Evolutionary conservation across 306 rosid species (phyloP), one percentile per base, ranked within the genome.

Genomic region (Acacia melanoxylon): DNA sequence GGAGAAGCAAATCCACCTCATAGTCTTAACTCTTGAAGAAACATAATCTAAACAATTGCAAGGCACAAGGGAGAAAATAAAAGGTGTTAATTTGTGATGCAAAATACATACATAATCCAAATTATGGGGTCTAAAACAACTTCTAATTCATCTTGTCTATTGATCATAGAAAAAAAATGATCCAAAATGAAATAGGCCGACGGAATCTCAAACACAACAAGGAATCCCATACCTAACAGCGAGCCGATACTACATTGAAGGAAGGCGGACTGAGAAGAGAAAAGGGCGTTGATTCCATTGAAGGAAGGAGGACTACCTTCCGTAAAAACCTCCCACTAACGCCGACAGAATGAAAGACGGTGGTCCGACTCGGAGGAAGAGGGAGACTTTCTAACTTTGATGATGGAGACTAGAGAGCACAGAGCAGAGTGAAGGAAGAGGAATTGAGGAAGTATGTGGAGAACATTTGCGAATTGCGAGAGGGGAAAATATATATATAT

Each of bases 91-190:
- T 81, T 72, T 61, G 73, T 82, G 75, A 72, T 45, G 37, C 29
- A 75, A 24, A 42, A 83, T 48, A 85, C 95, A 70, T 90, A 95
- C 98, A 87, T 58, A 95, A 95, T 41, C 98, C 99, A 68, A 95
- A 95, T 85, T 95, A 27, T 27, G 29, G 29, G 29, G 29, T 29
- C 33, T 29, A 29, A 29, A 29, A 29, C 1, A 29, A 29, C 33
- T 29, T 29, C 33, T 29, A 29, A 29, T 29, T 29, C 2, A 29
- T 29, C 33, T 29, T 29, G 33, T 2, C 33, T 2, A 29, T 29
- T 29, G 33, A 29, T 29, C 33, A 29, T 29, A 29, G 33, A 29
- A 29, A 29, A 29, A 29, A 29, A 1, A 29, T 29, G 33, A 29
- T 29, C 20, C 33, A 29, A 29, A 29, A 29, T 29, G 33, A 29